A percentile compares a stretch with the other conserved stretches of the same genome.
Conservation (phyloP, 2,329 filamentous ascomycete genomes). For the Fusarium sp. region DNA sequence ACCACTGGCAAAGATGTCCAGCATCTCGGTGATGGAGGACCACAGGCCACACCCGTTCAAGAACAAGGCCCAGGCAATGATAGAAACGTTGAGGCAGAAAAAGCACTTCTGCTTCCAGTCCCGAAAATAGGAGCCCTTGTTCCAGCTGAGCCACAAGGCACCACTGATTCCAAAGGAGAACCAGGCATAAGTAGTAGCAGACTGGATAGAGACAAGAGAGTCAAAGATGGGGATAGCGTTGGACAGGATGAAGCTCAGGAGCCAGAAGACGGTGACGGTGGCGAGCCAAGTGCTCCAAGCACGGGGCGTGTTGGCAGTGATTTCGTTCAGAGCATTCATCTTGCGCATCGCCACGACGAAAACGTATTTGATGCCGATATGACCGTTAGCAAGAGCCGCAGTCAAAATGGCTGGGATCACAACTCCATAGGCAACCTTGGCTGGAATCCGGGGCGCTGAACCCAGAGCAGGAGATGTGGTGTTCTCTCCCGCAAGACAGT, state of each 20-base stretch:
- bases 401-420: conserved; percentile 40
- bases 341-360: conserved; percentile 24
- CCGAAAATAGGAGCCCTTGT: conserved; percentile 15
- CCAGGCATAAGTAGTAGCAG: conserved; percentile 41
- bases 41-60: conserved; percentile 39
- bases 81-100: conserved; percentile 32
- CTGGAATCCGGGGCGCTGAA: conserved; percentile 30
- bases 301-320: conserved; percentile 28
- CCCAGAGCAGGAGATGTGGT: conserved; percentile 38
- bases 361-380: conserved; percentile 43
- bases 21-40: conserved; percentile 36
- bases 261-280: conserved; percentile 36
- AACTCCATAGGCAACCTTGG: conserved; percentile 44
- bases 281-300: conserved; percentile 46
- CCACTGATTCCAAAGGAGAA: conserved; percentile 39
- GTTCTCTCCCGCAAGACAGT: conserved; percentile 41
- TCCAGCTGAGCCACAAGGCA: conserved; percentile 31
- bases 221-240: conserved; percentile 47
- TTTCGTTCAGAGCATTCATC: conserved; percentile 23
- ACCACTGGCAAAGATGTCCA: conserved; percentile 26
- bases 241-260: conserved; percentile 40
- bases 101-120: conserved; percentile 29
- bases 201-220: conserved; percentile 42
- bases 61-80: conserved; percentile 34
- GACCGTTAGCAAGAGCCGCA: conserved; percentile 40